phyloP scores from a whole-genome alignment of 208 protist species.

The Angomonas deanei region DNA sequence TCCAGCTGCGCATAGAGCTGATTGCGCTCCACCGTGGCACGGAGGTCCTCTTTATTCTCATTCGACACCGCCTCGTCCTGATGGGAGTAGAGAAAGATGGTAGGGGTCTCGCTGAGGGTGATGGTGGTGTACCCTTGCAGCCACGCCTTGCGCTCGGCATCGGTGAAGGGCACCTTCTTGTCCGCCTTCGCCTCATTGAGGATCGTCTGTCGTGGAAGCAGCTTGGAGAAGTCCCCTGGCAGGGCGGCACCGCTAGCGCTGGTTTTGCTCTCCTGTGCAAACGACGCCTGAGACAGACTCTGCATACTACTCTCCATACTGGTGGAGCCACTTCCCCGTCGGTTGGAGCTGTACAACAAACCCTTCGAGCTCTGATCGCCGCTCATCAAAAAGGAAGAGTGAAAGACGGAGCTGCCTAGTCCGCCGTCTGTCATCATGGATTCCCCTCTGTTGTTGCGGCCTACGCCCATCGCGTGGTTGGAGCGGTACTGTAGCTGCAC shows the following conservation, averaged over 20 bases:
- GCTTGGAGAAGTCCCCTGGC: background rate
- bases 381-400: constrained; percentile 60
- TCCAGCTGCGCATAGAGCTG: constrained; percentile 32
- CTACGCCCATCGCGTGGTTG: constrained; percentile 17
- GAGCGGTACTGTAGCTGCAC: constrained; percentile 48
- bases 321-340: constrained; percentile 13
- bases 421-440: constrained; percentile 15
- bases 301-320: constrained; percentile 34
- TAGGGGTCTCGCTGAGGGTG: constrained; percentile 76
- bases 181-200: constrained; percentile 20
- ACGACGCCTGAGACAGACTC: constrained; percentile 19
- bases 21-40: constrained; percentile 44
- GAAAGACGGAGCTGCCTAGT: constrained; percentile 53
- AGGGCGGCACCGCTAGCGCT: background rate
- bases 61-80: constrained; percentile 82
- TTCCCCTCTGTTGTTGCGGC: constrained; percentile 2
- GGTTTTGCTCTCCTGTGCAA: background rate
- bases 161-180: constrained; percentile 20
- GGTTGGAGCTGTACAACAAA: constrained; percentile 6
- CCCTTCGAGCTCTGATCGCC: constrained; percentile 9
- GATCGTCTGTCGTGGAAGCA: constrained; percentile 21
- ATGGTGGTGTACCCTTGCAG: constrained; percentile 51
- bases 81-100: constrained; percentile 79
- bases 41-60: constrained; percentile 41
- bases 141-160: constrained; percentile 52